phyloP scores from a whole-genome alignment of 768 basidiomycete genomes.

The Tubosaeta brunneosetosa region DNA sequence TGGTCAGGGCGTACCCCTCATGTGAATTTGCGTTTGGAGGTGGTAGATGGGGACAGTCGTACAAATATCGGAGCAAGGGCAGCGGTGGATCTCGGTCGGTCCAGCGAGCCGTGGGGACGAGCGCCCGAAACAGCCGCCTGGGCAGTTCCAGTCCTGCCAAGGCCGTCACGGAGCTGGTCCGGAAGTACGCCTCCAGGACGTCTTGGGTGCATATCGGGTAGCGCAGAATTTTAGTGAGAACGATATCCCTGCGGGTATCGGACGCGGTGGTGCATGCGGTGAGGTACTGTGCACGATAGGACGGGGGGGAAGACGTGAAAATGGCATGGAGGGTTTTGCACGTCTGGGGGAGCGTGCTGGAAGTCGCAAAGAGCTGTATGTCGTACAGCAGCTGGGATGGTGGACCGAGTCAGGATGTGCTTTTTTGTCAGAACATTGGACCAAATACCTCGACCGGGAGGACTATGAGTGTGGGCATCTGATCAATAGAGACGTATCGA shows the following conservation, averaged over 20 bases:
- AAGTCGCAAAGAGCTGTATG: slow-evolving; percentile 67
- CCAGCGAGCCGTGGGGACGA: slow-evolving; percentile 41
- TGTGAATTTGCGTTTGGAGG: slow-evolving; percentile 58
- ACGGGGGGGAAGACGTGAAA: slow-evolving; percentile 51
- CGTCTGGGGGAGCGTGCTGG: slow-evolving; percentile 55
- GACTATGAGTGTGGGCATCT: slow-evolving; percentile 20
- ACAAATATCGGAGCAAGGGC: slow-evolving; percentile 60
- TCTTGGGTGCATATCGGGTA: slow-evolving; percentile 34
- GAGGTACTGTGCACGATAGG: slow-evolving; percentile 67
- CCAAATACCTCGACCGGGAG: slow-evolving; percentile 36
- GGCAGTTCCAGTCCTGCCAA: slow-evolving; percentile 54
- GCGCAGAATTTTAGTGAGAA: slow-evolving; percentile 47
- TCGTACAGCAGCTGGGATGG: slow-evolving; percentile 65
- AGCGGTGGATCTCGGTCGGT: slow-evolving; percentile 50
- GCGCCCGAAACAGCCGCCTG: slow-evolving; percentile 56
- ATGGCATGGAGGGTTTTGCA: slow-evolving; percentile 50
- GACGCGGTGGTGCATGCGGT: slow-evolving; percentile 28
- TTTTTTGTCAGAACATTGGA: neutral
- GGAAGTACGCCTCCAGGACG: slow-evolving; percentile 46
- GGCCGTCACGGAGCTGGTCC: neutral
- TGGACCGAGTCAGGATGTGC: slow-evolving; percentile 5
- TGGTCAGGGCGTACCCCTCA: slow-evolving; percentile 77
- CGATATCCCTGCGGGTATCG: slow-evolving; percentile 11
- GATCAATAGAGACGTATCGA: no score
- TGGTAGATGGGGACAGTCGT: slow-evolving; percentile 35